A percentile compares a stretch with the other conserved stretches of the same genome.
phyloP scores from a whole-genome alignment of 139 green algal genomes.

The Chlorella ohadii region DNA sequence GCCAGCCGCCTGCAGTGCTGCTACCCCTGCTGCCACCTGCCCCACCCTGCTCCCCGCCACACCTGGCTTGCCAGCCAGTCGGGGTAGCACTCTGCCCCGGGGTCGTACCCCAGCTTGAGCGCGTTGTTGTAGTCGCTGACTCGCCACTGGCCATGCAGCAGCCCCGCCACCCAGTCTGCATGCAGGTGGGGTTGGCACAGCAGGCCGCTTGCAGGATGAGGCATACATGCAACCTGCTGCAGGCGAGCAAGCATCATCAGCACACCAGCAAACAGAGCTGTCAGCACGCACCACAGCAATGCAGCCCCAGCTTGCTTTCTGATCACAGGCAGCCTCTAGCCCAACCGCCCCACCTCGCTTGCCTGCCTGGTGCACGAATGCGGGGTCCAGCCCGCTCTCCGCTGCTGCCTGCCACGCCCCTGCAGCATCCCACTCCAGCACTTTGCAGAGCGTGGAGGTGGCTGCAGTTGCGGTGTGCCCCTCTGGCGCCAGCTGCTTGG shows the following conservation, averaged over 20 bases:
- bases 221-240: too few species aligned
- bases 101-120: slow-evolving; percentile 94
- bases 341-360: too few species aligned
- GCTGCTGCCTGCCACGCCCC: slow-evolving; percentile 49
- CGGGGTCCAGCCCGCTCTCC: slow-evolving; percentile 30
- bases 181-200: too few species aligned
- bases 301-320: too few species aligned
- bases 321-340: too few species aligned
- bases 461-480: slow-evolving; percentile 79
- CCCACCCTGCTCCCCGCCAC: neutral
- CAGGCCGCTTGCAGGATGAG: too few species aligned
- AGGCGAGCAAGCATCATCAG: too few species aligned
- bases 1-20: too few species aligned
- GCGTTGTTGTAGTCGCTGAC: slow-evolving; percentile 95
- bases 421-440: slow-evolving; percentile 76
- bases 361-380: slow-evolving; percentile 79
- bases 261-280: too few species aligned
- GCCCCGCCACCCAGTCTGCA: slow-evolving; percentile 73
- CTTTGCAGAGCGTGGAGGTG: slow-evolving; percentile 91
- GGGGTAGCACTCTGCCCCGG: slow-evolving; percentile 74
- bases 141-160: slow-evolving; percentile 68
- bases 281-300: too few species aligned
- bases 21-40: neutral
- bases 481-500: slow-evolving; percentile 74
- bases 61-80: slow-evolving; percentile 80